A percentile compares a stretch with the other conserved stretches of the same genome.
These are phyloP conservation scores for Eucalyptus paniculata DNA, from an alignment of 345 rosid species.

Conservation along the genomic window DNA sequence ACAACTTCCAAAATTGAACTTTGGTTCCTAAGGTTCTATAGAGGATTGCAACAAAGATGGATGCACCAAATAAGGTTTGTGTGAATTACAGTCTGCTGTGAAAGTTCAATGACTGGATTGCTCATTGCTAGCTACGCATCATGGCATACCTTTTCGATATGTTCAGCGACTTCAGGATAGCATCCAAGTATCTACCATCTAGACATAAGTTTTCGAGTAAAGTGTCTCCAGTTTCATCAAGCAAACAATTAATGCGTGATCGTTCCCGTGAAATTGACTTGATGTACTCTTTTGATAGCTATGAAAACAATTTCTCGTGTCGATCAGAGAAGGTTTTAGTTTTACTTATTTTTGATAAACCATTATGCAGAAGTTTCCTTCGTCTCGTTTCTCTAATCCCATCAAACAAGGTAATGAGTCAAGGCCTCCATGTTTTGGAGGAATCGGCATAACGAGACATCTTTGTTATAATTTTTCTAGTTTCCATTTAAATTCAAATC, in stretches of 20 bases:
- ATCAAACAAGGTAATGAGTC: not conserved
- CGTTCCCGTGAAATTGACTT: no score
- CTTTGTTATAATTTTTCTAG: no score
- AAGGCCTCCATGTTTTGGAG: not conserved
- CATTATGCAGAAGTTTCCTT: not conserved
- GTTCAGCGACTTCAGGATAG: no score
- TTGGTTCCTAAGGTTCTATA: not conserved
- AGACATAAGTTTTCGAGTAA: no score
- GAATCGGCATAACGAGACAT: not conserved
- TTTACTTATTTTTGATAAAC: no score
- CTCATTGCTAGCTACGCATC: rapidly evolving
- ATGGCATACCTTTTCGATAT: no score
- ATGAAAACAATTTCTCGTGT: no score
- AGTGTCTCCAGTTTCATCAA: no score
- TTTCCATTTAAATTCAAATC: no score
- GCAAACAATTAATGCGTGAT: no score
- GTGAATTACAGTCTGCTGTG: not conserved
- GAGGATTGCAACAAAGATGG: not conserved
- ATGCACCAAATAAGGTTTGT: not conserved
- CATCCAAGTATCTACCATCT: no score
- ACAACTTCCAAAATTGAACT: not conserved
- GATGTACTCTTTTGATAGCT: no score
- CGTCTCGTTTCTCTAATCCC: not conserved
- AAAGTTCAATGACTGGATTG: not conserved
- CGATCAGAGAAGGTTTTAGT: not conserved